Evolutionary conservation across 2,329 filamentous ascomycete species (phyloP), one percentile per base, ranked within the genome.

Genomic region (Elsinoe fawcettii): DNA sequence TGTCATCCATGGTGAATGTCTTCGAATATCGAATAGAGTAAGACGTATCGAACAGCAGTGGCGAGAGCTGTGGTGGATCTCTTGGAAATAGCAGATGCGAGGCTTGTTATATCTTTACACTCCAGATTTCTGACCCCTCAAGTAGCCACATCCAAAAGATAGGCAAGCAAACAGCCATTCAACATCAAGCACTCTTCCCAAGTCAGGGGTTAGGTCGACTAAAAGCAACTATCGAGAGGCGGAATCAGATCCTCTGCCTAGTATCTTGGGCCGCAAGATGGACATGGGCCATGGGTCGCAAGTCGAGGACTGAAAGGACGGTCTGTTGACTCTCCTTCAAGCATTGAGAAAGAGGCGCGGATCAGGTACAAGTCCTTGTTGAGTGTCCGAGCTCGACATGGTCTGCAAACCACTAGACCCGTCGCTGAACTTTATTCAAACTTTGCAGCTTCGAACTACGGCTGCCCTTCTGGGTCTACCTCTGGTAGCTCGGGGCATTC

Each of bases 241-340:
- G 16, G 25, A 25, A 53, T 37, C 30, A 36, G 34, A 39, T 53
- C 49, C 32, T 39, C 30, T 37, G 46, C 11, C 32, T 53, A 53
- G 49, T 53, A 36, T 20, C 49, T 53, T 53, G 49, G 49, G 49
- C 49, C 11, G 11, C 32, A 53, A 53, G 30, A 53, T 36, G 12
- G 18, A 37, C 34, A 34, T 18, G 32, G 49, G 32, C 49, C 49
- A 53, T 39, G 49, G 32, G 16, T 32, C 16, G 34, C 25, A 37
- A 14, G 49, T 53, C 30, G 39, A 53, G 49, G 49, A 23, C 32
- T 39, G 16, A 14, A 12, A 16, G 34, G 30, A 36, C 18, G 49
- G 32, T 12, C 9, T 53, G 49, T 51, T 37, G 34, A 37, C 34
- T 30, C 32, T 32, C 2, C 41, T 32, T 25, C 44, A 32, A 49